These are phyloP conservation scores for Chaetomium cochliodes DNA, from an alignment of 495 filamentous ascomycete species.

Conservation along the genomic window DNA sequence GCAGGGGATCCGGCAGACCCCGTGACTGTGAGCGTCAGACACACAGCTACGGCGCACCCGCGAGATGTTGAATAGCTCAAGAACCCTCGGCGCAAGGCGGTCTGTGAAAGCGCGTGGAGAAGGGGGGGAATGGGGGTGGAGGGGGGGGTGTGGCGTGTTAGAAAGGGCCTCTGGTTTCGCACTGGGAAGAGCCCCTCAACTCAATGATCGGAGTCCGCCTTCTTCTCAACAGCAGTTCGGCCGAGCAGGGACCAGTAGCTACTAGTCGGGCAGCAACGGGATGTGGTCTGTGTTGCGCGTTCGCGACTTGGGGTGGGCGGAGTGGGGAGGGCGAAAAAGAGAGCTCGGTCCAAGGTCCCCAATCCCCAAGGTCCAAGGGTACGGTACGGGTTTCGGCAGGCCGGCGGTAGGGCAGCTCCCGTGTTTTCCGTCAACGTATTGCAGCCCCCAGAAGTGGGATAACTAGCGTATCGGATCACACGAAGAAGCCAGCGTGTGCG, in stretches of 20 bases:
- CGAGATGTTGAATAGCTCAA: constrained; percentile 7
- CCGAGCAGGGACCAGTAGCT: constrained; percentile 19
- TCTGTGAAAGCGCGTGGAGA: constrained; percentile 8
- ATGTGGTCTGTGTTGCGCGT: constrained; percentile 21
- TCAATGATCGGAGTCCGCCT: background rate
- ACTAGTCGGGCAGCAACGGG: constrained; percentile 38
- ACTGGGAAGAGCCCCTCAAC: constrained; percentile 11
- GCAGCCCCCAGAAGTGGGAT: background rate
- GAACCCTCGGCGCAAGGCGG: constrained; percentile 13
- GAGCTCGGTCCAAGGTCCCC: constrained; percentile 25
- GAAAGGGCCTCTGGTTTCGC: background rate
- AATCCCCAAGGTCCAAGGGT: constrained; percentile 14
- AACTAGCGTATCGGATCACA: constrained; percentile 2
- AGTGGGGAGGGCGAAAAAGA: constrained; percentile 28
- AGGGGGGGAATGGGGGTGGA: background rate
- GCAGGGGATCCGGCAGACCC: constrained; percentile 16
- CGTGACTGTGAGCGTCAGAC: constrained; percentile 24
- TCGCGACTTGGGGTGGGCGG: constrained; percentile 17
- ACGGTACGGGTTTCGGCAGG: constrained; percentile 28
- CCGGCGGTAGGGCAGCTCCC: constrained; percentile 22
- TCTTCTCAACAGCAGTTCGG: constrained; percentile 5
- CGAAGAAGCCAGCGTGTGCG: constrained; percentile 16
- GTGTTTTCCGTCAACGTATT: constrained; percentile 4
- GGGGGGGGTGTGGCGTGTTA: background rate
- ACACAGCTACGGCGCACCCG: background rate